A percentile compares a stretch with the other conserved stretches of the same genome.
These are phyloP conservation scores for Cyclotella atomus DNA, from an alignment of 108 stramenopile genomes.

Conservation along the genomic window DNA sequence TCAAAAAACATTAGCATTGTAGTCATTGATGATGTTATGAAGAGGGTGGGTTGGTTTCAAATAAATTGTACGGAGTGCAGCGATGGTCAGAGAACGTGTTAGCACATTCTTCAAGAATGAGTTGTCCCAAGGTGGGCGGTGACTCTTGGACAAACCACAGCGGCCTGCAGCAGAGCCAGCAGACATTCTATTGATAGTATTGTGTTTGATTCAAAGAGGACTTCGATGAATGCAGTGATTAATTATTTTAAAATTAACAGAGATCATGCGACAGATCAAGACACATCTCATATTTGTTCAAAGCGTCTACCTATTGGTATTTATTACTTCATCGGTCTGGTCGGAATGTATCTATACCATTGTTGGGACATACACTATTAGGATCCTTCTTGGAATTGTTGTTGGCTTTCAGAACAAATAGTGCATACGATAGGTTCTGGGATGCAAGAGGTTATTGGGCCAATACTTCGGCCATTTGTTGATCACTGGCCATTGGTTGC, in stretches of 20 bases:
- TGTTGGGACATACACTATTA: slow-evolving; percentile 57
- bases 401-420: slow-evolving; percentile 81
- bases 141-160: too few relatives aligned
- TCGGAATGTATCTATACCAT: slow-evolving; percentile 21
- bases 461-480: slow-evolving; percentile 37
- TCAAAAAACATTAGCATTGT: too few relatives aligned
- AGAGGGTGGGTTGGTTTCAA: too few relatives aligned
- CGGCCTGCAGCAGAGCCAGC: too few relatives aligned
- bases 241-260: too few relatives aligned
- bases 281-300: slow-evolving; percentile 50
- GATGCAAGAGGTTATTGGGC: slow-evolving; percentile 67
- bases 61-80: too few relatives aligned
- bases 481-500: slow-evolving; percentile 56
- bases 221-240: too few relatives aligned
- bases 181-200: too few relatives aligned
- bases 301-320: slow-evolving; percentile 15
- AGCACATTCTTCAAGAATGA: too few relatives aligned
- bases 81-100: too few relatives aligned
- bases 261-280: slow-evolving; percentile 54
- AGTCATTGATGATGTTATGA: too few relatives aligned
- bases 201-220: neutral
- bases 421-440: slow-evolving; percentile 66
- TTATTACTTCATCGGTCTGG: slow-evolving; percentile 4
- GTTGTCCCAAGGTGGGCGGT: too few relatives aligned
- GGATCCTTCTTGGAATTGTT: slow-evolving; percentile 64